Conservation (phyloP, 2,329 filamentous ascomycete species). For the Trichoderma sp. region DNA sequence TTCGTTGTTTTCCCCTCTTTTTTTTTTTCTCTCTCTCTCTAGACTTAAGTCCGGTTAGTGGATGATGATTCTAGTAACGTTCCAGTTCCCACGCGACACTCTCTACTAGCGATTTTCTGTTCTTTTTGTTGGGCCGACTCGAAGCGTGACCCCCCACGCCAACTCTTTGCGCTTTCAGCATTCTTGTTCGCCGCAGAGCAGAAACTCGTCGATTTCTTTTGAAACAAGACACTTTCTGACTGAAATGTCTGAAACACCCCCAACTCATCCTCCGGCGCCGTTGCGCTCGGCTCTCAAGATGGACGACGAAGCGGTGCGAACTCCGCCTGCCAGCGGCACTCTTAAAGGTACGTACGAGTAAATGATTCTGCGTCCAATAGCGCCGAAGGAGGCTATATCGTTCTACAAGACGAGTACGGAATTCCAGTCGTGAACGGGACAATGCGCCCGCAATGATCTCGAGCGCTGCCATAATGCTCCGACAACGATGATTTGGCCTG, state of each 20-base stretch:
- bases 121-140: not conserved
- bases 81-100: not conserved
- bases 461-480: not conserved
- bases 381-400: not conserved
- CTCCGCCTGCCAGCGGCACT: constrained; percentile 36
- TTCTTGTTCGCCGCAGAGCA: not conserved
- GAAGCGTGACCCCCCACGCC: not conserved
- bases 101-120: not conserved
- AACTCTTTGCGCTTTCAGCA: not conserved
- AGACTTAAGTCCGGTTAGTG: not conserved
- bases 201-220: not conserved
- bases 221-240: not conserved
- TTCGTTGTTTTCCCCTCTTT: not conserved
- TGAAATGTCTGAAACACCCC: constrained; percentile 29
- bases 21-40: too few species aligned
- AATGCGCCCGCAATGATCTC: not conserved
- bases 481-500: constrained; percentile 1
- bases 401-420: not conserved
- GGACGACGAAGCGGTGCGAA: constrained; percentile 41
- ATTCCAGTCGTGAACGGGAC: not conserved
- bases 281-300: constrained; percentile 44
- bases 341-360: constrained; percentile 42
- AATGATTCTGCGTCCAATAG: not conserved
- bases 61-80: not conserved
- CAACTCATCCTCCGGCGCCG: constrained; percentile 24